Conservation (phyloP, 2,329 filamentous ascomycete species). For the Exserohilum turcica region DNA sequence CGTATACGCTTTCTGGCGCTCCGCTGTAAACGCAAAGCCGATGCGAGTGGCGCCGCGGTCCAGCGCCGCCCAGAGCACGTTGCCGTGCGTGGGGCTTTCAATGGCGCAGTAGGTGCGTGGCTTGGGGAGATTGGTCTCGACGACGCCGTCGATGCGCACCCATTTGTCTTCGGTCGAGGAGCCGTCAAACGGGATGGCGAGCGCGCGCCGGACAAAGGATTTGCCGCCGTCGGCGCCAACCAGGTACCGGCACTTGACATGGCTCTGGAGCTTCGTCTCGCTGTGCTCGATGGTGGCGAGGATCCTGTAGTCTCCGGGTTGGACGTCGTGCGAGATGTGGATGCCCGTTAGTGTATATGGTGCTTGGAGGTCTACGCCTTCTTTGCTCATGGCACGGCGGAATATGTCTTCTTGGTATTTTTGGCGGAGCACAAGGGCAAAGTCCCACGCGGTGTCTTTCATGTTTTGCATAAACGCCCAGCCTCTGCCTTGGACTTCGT, state of each 20-base stretch:
- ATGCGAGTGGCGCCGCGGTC: conserved; percentile 61
- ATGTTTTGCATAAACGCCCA: conserved; percentile 62
- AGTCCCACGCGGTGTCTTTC: conserved; percentile 58
- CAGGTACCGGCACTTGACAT: conserved; percentile 54
- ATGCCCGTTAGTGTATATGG: conserved; percentile 49
- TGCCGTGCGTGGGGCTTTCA: conserved; percentile 59
- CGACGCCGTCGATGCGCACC: conserved; percentile 59
- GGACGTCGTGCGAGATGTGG: conserved; percentile 44
- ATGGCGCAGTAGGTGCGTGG: conserved; percentile 55
- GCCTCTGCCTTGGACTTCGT: conserved; percentile 53
- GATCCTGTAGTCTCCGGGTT: conserved; percentile 31
- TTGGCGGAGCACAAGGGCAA: conserved; percentile 60
- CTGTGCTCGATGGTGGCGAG: conserved; percentile 38
- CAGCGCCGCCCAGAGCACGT: conserved; percentile 60
- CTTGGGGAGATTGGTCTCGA: conserved; percentile 58
- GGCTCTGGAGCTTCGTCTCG: conserved; percentile 31
- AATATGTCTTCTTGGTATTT: conserved; percentile 62
- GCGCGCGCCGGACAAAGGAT: conserved; percentile 55
- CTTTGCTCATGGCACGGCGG: conserved; percentile 47
- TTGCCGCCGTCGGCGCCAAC: conserved; percentile 59
- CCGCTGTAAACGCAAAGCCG: conserved; percentile 58
- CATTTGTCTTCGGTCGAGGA: conserved; percentile 58
- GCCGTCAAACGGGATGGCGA: conserved; percentile 58
- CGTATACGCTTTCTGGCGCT: conserved; percentile 45
- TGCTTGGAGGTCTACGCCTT: conserved; percentile 46